Evolutionary conservation across 768 basidiomycete genomes (phyloP).

Genomic region (Termitomyces sp.): DNA sequence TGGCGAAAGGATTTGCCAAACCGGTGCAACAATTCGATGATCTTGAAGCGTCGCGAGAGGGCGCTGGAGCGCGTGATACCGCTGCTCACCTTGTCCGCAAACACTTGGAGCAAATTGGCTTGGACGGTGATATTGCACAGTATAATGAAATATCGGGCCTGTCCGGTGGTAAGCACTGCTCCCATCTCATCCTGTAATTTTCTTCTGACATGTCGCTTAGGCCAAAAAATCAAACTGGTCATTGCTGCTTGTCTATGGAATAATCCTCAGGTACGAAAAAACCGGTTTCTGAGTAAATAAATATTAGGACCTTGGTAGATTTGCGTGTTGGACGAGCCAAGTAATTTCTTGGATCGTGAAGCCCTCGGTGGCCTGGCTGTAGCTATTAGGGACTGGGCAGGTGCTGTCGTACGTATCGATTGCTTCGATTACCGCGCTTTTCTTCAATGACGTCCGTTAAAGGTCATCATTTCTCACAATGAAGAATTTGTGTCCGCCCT

Average conservation of each 20-base stretch:
- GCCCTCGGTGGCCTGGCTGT: slow-evolving; percentile 92
- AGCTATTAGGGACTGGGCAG: slow-evolving; percentile 92
- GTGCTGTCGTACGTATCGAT: slow-evolving; percentile 63
- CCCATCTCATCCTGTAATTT: background rate
- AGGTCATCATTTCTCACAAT: slow-evolving; percentile 97
- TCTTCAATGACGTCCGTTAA: background rate
- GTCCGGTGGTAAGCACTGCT: slow-evolving; percentile 65
- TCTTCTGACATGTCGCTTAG: slow-evolving; percentile 26
- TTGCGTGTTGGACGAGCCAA: slow-evolving; percentile 83
- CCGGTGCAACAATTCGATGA: slow-evolving; percentile 94
- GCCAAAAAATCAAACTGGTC: slow-evolving; percentile 96
- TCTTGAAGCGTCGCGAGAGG: slow-evolving; percentile 92
- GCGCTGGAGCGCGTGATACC: slow-evolving; percentile 89
- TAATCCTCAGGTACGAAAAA: slow-evolving; percentile 70
- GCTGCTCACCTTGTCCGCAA: slow-evolving; percentile 76
- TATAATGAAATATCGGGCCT: slow-evolving; percentile 96
- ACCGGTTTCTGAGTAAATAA: background rate
- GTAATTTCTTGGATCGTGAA: slow-evolving; percentile 96
- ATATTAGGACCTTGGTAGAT: slow-evolving; percentile 30
- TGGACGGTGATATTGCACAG: slow-evolving; percentile 96
- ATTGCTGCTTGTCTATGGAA: slow-evolving; percentile 96
- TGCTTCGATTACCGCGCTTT: slow-evolving; percentile 6
- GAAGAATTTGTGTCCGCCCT: slow-evolving; percentile 79
- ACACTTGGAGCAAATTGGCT: slow-evolving; percentile 90
- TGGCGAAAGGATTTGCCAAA: slow-evolving; percentile 85